Evolutionary conservation across 2,329 filamentous ascomycete genomes (phyloP).

Genomic region (Ambrosiella xylebori): DNA sequence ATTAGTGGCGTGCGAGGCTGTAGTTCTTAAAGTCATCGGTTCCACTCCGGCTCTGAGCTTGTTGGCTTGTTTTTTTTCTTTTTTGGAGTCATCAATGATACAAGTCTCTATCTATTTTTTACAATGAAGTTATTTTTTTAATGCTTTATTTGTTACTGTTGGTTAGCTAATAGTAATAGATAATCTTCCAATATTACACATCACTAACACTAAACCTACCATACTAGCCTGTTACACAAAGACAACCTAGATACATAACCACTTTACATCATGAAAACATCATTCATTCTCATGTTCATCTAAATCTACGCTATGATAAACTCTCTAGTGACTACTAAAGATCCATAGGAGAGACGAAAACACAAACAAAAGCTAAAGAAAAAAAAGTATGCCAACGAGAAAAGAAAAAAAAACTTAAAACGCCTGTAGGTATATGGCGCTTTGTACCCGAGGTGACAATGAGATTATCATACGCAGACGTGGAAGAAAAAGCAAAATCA

Average conservation of each 20-base stretch:
- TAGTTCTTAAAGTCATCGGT: too few species aligned
- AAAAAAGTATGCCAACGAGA: not conserved
- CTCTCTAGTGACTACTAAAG: not conserved
- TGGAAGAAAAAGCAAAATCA: slow-evolving; percentile 1
- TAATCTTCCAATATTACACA: not conserved
- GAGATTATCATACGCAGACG: not conserved
- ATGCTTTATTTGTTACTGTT: too few species aligned
- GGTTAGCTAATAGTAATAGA: too few species aligned
- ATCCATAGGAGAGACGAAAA: not conserved
- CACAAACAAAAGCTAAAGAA: not conserved
- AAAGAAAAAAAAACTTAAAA: slow-evolving; percentile 7
- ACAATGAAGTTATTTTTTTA: too few species aligned
- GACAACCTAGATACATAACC: not conserved
- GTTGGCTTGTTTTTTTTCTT: too few species aligned
- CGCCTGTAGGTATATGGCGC: not conserved
- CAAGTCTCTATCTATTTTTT: too few species aligned
- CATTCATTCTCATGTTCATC: slow-evolving; percentile 3
- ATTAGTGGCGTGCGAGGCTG: too few species aligned
- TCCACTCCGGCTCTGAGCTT: too few species aligned
- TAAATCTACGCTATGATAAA: slow-evolving; percentile 2
- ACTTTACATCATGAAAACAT: slow-evolving; percentile 2
- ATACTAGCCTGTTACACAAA: not conserved
- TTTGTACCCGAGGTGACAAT: not conserved
- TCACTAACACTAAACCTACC: not conserved
- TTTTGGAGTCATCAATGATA: too few species aligned